Conservation (phyloP, 345 rosid genomes). For the Arabis alpina region DNA sequence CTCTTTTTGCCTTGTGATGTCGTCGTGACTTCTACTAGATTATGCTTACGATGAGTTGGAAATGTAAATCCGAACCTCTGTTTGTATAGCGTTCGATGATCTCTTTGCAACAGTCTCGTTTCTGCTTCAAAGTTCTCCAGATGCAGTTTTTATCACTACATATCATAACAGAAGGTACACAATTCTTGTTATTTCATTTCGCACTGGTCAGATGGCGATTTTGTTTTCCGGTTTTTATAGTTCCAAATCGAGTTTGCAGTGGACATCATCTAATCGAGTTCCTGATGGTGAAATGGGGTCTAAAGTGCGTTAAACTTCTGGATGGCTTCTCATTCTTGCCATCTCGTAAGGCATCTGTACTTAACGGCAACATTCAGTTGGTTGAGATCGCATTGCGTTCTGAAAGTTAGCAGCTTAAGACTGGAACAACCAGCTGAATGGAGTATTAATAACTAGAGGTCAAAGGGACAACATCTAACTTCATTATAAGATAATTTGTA, state of each 20-base stretch:
- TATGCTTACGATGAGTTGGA: too few relatives aligned
- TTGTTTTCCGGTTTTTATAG: not conserved
- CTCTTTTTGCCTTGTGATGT: too few relatives aligned
- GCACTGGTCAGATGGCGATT: not conserved
- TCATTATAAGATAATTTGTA: not conserved
- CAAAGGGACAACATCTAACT: conserved; percentile 1
- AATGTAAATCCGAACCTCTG: conserved; percentile 1
- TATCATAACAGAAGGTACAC: conserved; percentile 89
- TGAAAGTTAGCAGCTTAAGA: conserved; percentile 25
- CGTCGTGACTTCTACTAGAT: too few relatives aligned
- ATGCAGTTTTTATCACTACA: conserved; percentile 78
- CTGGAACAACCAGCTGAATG: not conserved
- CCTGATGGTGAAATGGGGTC: conserved; percentile 86
- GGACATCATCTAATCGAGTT: conserved; percentile 94
- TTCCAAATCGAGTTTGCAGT: conserved; percentile 56
- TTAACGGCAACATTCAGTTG: conserved; percentile 77
- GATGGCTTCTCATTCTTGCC: conserved; percentile 90
- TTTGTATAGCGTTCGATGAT: conserved; percentile 73
- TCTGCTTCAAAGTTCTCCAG: conserved; percentile 74
- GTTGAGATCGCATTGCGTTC: conserved; percentile 60
- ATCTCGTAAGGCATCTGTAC: conserved; percentile 59
- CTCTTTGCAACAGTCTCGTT: conserved; percentile 82
- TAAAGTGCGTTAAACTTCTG: conserved; percentile 72
- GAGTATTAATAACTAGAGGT: not conserved
- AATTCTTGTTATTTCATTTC: not conserved